phyloP scores from a whole-genome alignment of 2,329 filamentous ascomycete species.

The Berkeleyomyces basicola region DNA sequence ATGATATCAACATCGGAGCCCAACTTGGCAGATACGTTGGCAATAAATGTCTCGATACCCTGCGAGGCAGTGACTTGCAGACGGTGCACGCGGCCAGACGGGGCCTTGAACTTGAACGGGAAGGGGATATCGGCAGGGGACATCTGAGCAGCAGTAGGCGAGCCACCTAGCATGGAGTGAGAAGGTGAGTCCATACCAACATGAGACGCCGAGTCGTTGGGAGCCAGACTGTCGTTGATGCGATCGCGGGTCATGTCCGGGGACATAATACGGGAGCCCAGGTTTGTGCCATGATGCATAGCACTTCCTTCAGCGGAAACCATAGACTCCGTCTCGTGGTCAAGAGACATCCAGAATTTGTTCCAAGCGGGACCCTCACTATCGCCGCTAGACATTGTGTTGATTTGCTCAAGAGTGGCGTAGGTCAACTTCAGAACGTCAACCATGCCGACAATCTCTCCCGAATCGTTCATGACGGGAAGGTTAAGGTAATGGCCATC shows the following conservation, averaged over 20 bases:
- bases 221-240: slow-evolving; percentile 66
- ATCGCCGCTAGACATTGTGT: slow-evolving; percentile 78
- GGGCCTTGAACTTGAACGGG: slow-evolving; percentile 98
- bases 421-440: slow-evolving; percentile 97
- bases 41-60: slow-evolving; percentile 65
- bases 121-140: slow-evolving; percentile 61
- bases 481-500: slow-evolving; percentile 97
- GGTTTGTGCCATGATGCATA: slow-evolving; percentile 41
- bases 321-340: slow-evolving; percentile 90
- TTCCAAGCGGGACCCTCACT: slow-evolving; percentile 96
- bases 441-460: slow-evolving; percentile 98
- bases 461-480: slow-evolving; percentile 92
- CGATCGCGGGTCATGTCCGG: slow-evolving; percentile 59
- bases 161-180: slow-evolving; percentile 41
- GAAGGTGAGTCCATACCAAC: slow-evolving; percentile 65
- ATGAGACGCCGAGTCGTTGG: slow-evolving; percentile 89
- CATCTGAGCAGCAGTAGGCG: slow-evolving; percentile 30
- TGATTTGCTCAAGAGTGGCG: slow-evolving; percentile 92
- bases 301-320: slow-evolving; percentile 73
- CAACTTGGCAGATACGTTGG: slow-evolving; percentile 66
- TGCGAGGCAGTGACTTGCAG: slow-evolving; percentile 69
- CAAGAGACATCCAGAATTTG: slow-evolving; percentile 96
- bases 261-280: slow-evolving; percentile 60
- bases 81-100: slow-evolving; percentile 82
- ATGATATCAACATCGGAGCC: slow-evolving; percentile 68